Conservation (phyloP, 768 basidiomycete genomes). For the Mycena latifolia region DNA sequence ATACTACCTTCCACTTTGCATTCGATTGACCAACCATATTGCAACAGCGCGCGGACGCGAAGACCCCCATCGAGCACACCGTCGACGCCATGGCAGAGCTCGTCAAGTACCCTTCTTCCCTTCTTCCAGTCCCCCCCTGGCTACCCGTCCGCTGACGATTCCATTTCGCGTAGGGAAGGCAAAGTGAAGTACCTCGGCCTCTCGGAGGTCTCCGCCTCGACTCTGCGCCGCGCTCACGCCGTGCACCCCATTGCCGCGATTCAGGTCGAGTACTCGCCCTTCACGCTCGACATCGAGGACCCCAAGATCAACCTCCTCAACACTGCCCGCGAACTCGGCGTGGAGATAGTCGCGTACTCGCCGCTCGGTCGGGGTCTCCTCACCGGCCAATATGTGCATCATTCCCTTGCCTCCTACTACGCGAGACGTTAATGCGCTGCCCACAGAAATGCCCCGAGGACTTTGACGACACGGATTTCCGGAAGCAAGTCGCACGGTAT, state of each 20-base stretch:
- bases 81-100: too few species aligned
- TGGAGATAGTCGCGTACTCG: conserved; percentile 46
- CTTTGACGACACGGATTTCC: conserved; percentile 56
- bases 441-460: conserved; percentile 49
- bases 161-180: too few species aligned
- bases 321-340: not conserved
- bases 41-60: too few species aligned
- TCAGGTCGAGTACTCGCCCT: conserved; percentile 67
- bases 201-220: conserved; percentile 60
- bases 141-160: too few species aligned
- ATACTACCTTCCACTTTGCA: too few species aligned
- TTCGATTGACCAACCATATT: too few species aligned
- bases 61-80: too few species aligned
- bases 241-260: conserved; percentile 63
- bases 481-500: conserved; percentile 47
- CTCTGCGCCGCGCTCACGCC: conserved; percentile 61
- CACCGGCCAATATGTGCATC: conserved; percentile 57
- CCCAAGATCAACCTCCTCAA: not conserved
- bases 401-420: not conserved
- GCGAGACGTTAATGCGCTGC: not conserved
- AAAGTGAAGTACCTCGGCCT: conserved; percentile 60
- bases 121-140: too few species aligned
- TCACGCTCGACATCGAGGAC: too few species aligned
- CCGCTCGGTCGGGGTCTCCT: conserved; percentile 65
- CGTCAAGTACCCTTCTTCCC: too few species aligned